Percentiles rank a stretch among this genome's conserved stretches.
phyloP scores from a whole-genome alignment of 306 rosid genomes.

The Gynostemma pentaphyllum region DNA sequence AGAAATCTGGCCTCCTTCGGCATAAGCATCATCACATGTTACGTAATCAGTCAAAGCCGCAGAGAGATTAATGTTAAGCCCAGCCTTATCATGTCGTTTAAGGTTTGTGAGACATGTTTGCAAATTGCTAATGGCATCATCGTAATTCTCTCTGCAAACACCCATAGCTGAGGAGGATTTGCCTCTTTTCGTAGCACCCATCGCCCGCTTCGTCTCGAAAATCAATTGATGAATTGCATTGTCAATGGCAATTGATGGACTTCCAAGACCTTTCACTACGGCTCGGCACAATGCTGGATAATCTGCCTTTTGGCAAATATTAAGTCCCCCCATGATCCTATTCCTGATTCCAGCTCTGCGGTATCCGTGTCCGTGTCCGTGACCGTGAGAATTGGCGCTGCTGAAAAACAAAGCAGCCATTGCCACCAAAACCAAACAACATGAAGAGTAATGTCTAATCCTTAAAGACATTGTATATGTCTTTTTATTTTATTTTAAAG shows the following conservation, averaged over 20 bases:
- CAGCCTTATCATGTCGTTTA: not conserved
- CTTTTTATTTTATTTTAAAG: not conserved
- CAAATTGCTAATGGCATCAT: constrained; percentile 1
- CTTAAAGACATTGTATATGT: not conserved
- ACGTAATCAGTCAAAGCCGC: constrained; percentile 7
- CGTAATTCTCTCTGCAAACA: not conserved
- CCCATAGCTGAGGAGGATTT: not conserved
- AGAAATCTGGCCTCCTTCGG: not conserved
- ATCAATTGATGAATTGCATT: not conserved
- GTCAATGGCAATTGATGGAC: not conserved
- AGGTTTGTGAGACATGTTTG: not conserved
- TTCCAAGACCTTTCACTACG: not conserved
- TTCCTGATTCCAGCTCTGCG: too few species aligned
- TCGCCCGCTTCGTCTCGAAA: not conserved
- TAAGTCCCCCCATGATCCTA: not conserved
- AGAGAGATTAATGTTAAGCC: constrained; percentile 6
- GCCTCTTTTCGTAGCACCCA: too few species aligned
- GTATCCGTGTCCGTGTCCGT: too few species aligned
- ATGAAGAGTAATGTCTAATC: not conserved
- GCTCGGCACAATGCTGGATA: constrained; percentile 4
- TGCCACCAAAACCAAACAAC: not conserved
- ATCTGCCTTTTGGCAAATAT: not conserved
- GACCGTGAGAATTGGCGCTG: too few species aligned
- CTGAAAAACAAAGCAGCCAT: not conserved
- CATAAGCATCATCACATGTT: not conserved